Evolutionary conservation across 1,284 basidiomycete genomes (phyloP).

Genomic region (Trichosporon ovoides): DNA sequence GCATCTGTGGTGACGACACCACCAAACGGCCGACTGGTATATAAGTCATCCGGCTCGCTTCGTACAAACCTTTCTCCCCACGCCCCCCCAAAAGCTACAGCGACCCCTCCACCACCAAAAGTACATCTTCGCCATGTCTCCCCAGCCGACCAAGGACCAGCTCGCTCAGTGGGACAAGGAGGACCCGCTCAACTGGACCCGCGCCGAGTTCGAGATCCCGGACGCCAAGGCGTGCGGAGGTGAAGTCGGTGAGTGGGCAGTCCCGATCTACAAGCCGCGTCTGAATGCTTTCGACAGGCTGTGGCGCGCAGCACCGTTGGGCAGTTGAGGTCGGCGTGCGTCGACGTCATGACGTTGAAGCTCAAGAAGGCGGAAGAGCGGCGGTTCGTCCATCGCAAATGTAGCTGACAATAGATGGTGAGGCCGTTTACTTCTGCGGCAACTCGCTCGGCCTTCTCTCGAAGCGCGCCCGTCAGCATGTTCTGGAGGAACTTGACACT

Average conservation of each 20-base stretch:
- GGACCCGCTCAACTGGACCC: conserved; percentile 46
- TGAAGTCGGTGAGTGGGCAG: conserved; percentile 39
- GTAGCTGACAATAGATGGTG: conserved; percentile 30
- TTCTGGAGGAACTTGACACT: conserved; percentile 79
- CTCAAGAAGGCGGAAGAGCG: too few species aligned
- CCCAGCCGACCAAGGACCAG: conserved; percentile 18
- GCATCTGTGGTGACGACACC: not conserved
- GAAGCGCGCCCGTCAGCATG: conserved; percentile 63
- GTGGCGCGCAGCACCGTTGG: too few species aligned
- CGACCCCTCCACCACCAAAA: not conserved
- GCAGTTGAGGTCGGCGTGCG: too few species aligned
- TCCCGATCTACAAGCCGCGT: too few species aligned
- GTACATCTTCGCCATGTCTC: conserved; percentile 6
- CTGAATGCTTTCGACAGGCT: too few species aligned
- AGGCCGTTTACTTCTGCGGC: conserved; percentile 79
- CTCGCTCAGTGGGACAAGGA: conserved; percentile 33
- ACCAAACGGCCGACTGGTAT: not conserved
- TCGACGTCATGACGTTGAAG: not conserved
- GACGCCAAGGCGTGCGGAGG: conserved; percentile 40
- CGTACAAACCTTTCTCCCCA: not conserved
- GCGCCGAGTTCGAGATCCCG: conserved; percentile 47
- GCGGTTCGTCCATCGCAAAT: too few species aligned
- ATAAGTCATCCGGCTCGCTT: not conserved
- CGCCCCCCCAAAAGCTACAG: not conserved
- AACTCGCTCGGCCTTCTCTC: conserved; percentile 87